Percentiles rank a stretch among this genome's conserved stretches.
These are phyloP conservation scores for Malus hybrid DNA, from an alignment of 331 rosid genomes.

Conservation along the genomic window DNA sequence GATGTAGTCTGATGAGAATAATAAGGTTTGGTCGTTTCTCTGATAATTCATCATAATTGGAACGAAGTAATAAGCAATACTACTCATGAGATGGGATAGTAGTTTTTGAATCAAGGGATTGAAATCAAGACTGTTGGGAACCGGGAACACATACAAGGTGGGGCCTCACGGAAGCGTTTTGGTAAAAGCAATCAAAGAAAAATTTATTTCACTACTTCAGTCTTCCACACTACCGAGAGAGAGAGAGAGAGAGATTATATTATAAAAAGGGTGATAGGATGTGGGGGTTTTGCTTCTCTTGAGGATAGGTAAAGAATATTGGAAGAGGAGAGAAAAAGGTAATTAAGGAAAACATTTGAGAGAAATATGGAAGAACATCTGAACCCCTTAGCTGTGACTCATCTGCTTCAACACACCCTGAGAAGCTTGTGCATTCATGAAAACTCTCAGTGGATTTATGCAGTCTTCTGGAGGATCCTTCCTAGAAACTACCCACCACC, in stretches of 20 bases:
- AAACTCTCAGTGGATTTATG: constrained; percentile 92
- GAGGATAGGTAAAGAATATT: constrained; percentile 26
- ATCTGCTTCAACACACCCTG: constrained; percentile 96
- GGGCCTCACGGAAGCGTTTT: constrained; percentile 30
- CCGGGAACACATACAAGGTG: constrained; percentile 13
- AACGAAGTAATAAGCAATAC: background rate
- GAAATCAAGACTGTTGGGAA: constrained; percentile 22
- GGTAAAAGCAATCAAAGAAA: constrained; percentile 4
- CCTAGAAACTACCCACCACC: constrained; percentile 98
- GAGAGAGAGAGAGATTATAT: background rate
- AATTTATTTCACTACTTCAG: constrained; percentile 18
- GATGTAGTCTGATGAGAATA: constrained; percentile 27
- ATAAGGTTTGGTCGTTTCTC: constrained; percentile 23
- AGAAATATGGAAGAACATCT: constrained; percentile 48
- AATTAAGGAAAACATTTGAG: background rate
- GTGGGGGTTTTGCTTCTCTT: constrained; percentile 15
- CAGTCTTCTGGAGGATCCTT: constrained; percentile 96
- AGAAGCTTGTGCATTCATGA: constrained; percentile 85
- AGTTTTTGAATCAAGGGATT: background rate
- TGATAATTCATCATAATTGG: constrained; percentile 30
- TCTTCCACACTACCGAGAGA: background rate
- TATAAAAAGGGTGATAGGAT: constrained; percentile 36
- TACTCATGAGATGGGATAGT: constrained; percentile 2
- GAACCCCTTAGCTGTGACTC: constrained; percentile 71
- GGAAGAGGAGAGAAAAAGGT: constrained; percentile 5